These are phyloP conservation scores for Spergularia bocconei DNA, from an alignment of 148 eudicot species.

Conservation along the genomic window DNA sequence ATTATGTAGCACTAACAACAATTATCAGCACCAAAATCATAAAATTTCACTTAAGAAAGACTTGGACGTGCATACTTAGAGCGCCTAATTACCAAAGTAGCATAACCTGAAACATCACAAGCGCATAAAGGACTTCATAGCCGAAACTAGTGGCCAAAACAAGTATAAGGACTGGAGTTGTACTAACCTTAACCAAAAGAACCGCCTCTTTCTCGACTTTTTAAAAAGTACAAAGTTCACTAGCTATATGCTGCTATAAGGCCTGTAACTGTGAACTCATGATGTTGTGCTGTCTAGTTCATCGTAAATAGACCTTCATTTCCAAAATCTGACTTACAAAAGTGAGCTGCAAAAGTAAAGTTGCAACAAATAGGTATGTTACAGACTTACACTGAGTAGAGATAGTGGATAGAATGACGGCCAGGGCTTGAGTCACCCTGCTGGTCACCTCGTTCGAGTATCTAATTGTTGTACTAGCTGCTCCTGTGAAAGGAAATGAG, in stretches of 20 bases:
- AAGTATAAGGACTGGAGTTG: no score
- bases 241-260: slow-evolving; percentile 11
- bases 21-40: no score
- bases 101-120: no score
- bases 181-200: no score
- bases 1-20: no score
- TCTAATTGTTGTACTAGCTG: slow-evolving; percentile 46
- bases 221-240: slow-evolving; percentile 16
- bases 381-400: slow-evolving; percentile 37
- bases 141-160: no score
- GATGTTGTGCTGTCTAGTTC: neutral
- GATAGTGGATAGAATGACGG: slow-evolving; percentile 40
- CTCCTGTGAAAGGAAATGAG: slow-evolving; percentile 54
- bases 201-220: slow-evolving; percentile 24
- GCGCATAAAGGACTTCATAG: no score
- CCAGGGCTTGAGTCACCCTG: slow-evolving; percentile 29
- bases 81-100: no score
- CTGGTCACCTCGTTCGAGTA: slow-evolving; percentile 46
- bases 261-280: no score
- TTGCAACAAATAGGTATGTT: slow-evolving; percentile 40
- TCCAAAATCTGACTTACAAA: no score
- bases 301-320: neutral
- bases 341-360: slow-evolving; percentile 33
- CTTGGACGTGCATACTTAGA: no score
- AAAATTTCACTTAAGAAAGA: no score